Percentiles rank a stretch among this genome's conserved stretches.
Conservation (phyloP, 495 filamentous ascomycete genomes). For the Penicillium taxi region DNA sequence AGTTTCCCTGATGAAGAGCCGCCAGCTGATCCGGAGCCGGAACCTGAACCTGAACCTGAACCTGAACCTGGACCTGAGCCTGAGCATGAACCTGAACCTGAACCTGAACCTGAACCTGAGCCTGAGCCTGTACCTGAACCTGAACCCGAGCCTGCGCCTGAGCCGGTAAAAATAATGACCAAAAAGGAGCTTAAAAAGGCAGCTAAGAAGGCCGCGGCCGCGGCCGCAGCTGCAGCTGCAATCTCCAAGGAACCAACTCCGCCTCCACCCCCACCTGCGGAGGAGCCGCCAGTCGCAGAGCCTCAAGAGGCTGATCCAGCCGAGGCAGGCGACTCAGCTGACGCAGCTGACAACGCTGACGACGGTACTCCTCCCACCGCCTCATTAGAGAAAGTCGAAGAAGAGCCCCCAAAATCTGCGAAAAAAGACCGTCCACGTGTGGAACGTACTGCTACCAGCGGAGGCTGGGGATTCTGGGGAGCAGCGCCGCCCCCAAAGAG, state of each 20-base stretch:
- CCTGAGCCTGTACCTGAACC: conserved; percentile 23
- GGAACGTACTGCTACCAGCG: conserved; percentile 38
- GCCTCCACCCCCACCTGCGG: conserved; percentile 40
- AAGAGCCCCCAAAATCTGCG: conserved; percentile 31
- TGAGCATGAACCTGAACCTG: conserved; percentile 10
- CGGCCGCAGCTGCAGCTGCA: conserved; percentile 29
- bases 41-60: conserved; percentile 4
- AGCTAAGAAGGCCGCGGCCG: conserved; percentile 24
- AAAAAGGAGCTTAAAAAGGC: conserved; percentile 25
- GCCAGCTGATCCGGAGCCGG: too few species aligned
- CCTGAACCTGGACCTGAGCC: conserved; percentile 1
- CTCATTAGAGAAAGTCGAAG: conserved; percentile 28
- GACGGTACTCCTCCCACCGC: conserved; percentile 28
- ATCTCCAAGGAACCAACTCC: conserved; percentile 65
- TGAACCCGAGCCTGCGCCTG: conserved; percentile 12
- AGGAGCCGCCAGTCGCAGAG: conserved; percentile 16
- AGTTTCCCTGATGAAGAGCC: conserved; percentile 28
- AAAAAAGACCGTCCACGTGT: conserved; percentile 55
- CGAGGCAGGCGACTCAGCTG: conserved; percentile 7
- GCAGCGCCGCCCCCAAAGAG: conserved; percentile 44
- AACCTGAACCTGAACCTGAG: conserved; percentile 9
- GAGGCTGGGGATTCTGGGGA: conserved; percentile 55
- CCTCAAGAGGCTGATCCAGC: conserved; percentile 10
- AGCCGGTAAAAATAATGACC: conserved; percentile 21
- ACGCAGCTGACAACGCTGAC: conserved; percentile 12